A percentile compares a stretch with the other conserved stretches of the same genome.
phyloP scores from a whole-genome alignment of 2,329 filamentous ascomycete species.

The Aspergillus oerlinghausenensis region DNA sequence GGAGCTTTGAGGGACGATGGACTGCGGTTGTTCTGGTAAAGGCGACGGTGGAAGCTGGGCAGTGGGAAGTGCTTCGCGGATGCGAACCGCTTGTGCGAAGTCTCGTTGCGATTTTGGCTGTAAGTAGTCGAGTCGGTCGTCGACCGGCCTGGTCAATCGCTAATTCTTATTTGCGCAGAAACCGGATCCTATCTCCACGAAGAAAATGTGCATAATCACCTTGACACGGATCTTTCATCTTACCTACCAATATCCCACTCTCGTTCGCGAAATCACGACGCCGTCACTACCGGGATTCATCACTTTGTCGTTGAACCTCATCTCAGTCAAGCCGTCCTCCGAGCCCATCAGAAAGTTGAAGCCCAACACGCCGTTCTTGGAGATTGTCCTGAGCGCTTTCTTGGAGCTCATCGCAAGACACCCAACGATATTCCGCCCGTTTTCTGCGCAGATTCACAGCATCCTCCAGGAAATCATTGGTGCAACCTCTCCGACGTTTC shows the following conservation, averaged over 20 bases:
- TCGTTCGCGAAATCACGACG: slow-evolving; percentile 83
- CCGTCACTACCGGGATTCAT: slow-evolving; percentile 73
- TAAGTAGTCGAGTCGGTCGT: slow-evolving; percentile 34
- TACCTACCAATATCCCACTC: slow-evolving; percentile 74
- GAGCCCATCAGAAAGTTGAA: slow-evolving; percentile 34
- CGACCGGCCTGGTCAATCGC: slow-evolving; percentile 3
- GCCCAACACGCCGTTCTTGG: slow-evolving; percentile 50
- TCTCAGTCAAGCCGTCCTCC: slow-evolving; percentile 44
- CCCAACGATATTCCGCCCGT: slow-evolving; percentile 76
- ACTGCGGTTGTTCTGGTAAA: slow-evolving; percentile 75
- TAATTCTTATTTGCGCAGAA: slow-evolving; percentile 50
- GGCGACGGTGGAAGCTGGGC: slow-evolving; percentile 73
- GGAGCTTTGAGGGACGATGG: slow-evolving; percentile 69
- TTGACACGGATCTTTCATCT: slow-evolving; percentile 79
- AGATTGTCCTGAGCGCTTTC: slow-evolving; percentile 68
- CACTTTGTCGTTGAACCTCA: slow-evolving; percentile 65
- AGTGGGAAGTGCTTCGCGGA: slow-evolving; percentile 73
- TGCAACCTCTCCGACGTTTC: slow-evolving; percentile 53
- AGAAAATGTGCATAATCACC: slow-evolving; percentile 71
- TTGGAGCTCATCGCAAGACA: slow-evolving; percentile 70
- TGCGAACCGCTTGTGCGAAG: slow-evolving; percentile 71
- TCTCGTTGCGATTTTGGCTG: slow-evolving; percentile 69
- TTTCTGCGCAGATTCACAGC: slow-evolving; percentile 62
- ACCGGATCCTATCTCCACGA: slow-evolving; percentile 68
- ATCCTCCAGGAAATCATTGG: slow-evolving; percentile 59